Conservation (phyloP, 2,329 filamentous ascomycete genomes). For the Aspergillus sp. region DNA sequence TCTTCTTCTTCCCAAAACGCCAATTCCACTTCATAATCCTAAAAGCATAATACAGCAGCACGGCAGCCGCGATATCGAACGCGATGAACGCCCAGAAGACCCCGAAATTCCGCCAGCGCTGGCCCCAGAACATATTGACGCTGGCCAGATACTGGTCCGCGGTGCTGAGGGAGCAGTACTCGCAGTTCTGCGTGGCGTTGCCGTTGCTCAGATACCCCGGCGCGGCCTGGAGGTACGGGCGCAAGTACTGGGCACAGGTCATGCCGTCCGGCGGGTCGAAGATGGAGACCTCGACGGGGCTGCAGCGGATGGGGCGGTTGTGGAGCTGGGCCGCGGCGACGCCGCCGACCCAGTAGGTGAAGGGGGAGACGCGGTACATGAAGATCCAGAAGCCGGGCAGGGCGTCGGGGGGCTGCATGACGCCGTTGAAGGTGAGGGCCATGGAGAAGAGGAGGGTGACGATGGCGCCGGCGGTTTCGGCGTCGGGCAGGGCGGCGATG, state of each 20-base stretch:
- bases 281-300: constrained; percentile 55
- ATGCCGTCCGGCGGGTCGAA: constrained; percentile 51
- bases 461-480: constrained; percentile 65
- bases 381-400: constrained; percentile 62
- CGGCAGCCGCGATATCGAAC: constrained; percentile 47
- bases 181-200: constrained; percentile 42
- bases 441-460: constrained; percentile 71
- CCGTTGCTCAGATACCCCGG: constrained; percentile 49
- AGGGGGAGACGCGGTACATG: constrained; percentile 53
- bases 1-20: constrained; percentile 11
- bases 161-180: constrained; percentile 33
- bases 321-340: constrained; percentile 63
- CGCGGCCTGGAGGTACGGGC: constrained; percentile 36
- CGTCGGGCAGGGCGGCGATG: constrained; percentile 62
- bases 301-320: constrained; percentile 56
- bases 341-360: constrained; percentile 43
- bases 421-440: constrained; percentile 65
- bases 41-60: constrained; percentile 35
- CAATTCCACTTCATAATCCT: constrained; percentile 19
- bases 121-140: constrained; percentile 42
- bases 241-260: constrained; percentile 54
- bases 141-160: constrained; percentile 31
- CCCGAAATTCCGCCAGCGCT: constrained; percentile 62
- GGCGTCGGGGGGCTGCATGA: constrained; percentile 55
- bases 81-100: constrained; percentile 50